These are phyloP conservation scores for Aeschynomene evenia DNA, from an alignment of 306 rosid species.

Conservation along the genomic window DNA sequence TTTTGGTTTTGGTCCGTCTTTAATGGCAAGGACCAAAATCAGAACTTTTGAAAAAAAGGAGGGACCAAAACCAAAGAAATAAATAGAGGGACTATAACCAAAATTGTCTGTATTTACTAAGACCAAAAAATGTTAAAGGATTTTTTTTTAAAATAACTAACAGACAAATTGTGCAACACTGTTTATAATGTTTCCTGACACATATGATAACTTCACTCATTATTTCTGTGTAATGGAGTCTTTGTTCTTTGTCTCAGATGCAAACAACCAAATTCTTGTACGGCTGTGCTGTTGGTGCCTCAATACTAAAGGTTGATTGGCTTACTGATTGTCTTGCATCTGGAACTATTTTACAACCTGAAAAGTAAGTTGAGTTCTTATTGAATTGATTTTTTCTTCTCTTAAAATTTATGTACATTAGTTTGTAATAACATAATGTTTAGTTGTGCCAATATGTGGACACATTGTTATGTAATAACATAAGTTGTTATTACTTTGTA, in stretches of 20 bases:
- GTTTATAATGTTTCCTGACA: neutral
- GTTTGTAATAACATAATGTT: neutral
- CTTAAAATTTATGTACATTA: slow-evolving; percentile 3
- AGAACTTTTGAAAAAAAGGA: no score
- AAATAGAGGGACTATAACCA: no score
- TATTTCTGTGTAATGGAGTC: slow-evolving; percentile 18
- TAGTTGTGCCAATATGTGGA: neutral
- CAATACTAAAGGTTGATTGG: slow-evolving; percentile 75
- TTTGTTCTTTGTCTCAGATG: slow-evolving; percentile 58
- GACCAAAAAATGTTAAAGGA: no score
- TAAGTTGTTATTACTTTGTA: no score
- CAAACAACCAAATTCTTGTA: slow-evolving; percentile 78
- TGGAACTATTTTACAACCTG: slow-evolving; percentile 58
- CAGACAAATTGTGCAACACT: neutral
- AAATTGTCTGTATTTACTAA: no score
- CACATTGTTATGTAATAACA: neutral
- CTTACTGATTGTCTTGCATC: slow-evolving; percentile 65
- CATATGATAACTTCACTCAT: neutral
- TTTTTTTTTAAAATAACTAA: neutral
- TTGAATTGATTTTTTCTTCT: slow-evolving; percentile 7
- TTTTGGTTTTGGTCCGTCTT: no score
- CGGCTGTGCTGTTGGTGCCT: slow-evolving; percentile 83
- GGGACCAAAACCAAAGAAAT: no score
- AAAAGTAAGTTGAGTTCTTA: slow-evolving; percentile 58
- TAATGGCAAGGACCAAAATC: no score